A percentile compares a stretch with the other conserved stretches of the same genome.
Conservation (phyloP, 78 protist species). For the Anaeramoeba flamelloides region DNA sequence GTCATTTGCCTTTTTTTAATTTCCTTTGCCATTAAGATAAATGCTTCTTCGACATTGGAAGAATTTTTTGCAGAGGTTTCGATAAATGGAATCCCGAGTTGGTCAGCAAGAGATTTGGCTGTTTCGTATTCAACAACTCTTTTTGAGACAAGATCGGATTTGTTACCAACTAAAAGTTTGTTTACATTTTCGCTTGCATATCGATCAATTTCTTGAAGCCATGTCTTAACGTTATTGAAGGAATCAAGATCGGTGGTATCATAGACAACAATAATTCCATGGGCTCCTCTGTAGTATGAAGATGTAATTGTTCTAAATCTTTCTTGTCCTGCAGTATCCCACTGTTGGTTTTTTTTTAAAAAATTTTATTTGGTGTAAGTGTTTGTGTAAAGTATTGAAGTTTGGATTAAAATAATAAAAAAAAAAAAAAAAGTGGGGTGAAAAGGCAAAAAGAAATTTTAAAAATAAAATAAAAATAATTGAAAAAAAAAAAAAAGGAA, state of each 20-base stretch:
- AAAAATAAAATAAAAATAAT: not conserved
- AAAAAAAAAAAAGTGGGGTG: not conserved
- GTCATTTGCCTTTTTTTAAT: no score
- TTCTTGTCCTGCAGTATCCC: conserved; percentile 67
- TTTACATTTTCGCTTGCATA: not conserved
- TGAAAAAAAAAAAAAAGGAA: not conserved
- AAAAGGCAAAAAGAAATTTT: not conserved
- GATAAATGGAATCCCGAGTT: no score
- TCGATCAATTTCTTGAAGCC: conserved; percentile 71
- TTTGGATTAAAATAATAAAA: not conserved
- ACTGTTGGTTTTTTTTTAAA: no score
- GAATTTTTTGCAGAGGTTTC: no score
- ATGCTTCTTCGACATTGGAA: no score
- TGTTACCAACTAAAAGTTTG: conserved; percentile 1
- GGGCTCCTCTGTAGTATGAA: conserved; percentile 70
- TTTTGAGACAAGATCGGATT: conserved; percentile 11
- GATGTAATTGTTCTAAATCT: conserved; percentile 48
- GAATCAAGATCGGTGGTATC: conserved; percentile 39
- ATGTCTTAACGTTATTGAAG: conserved; percentile 44
- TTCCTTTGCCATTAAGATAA: no score
- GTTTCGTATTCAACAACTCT: no score
- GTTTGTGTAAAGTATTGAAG: no score
- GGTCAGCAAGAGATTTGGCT: no score
- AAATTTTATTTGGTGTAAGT: no score
- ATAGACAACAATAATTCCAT: conserved; percentile 72